Conservation (phyloP, 75 land plant species). For the Pinus tabuliformis region DNA sequence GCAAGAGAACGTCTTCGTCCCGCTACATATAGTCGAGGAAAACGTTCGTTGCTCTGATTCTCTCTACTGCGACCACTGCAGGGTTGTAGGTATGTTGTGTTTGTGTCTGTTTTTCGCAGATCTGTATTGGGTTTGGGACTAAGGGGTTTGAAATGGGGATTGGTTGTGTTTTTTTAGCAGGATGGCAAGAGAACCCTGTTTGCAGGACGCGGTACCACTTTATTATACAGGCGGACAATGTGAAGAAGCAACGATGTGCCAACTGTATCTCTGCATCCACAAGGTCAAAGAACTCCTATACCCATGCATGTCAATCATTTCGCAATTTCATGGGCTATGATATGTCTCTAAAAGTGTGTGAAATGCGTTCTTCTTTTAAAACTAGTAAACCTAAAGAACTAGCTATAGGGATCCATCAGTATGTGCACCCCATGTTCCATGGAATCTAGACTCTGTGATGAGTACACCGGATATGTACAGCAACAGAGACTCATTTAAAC, state of each 20-base stretch:
- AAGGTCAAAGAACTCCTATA: too few species aligned
- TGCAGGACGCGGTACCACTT: conserved; percentile 80
- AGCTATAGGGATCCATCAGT: too few species aligned
- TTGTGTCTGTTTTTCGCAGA: neutral
- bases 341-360: too few species aligned
- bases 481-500: too few species aligned
- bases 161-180: conserved; percentile 17
- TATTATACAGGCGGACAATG: conserved; percentile 50
- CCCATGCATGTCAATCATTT: too few species aligned
- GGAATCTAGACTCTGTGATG: too few species aligned
- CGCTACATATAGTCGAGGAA: conserved; percentile 73
- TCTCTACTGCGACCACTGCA: conserved; percentile 83
- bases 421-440: too few species aligned
- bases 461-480: too few species aligned
- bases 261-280: neutral
- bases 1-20: conserved; percentile 20
- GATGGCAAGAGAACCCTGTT: conserved; percentile 81
- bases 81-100: conserved; percentile 74
- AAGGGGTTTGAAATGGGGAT: neutral
- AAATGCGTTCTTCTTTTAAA: too few species aligned
- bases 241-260: neutral
- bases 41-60: conserved; percentile 44
- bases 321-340: too few species aligned
- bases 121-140: too few species aligned
- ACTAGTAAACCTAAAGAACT: too few species aligned